phyloP scores from a whole-genome alignment of 208 protist species.

The Tetramitus jugosus region DNA sequence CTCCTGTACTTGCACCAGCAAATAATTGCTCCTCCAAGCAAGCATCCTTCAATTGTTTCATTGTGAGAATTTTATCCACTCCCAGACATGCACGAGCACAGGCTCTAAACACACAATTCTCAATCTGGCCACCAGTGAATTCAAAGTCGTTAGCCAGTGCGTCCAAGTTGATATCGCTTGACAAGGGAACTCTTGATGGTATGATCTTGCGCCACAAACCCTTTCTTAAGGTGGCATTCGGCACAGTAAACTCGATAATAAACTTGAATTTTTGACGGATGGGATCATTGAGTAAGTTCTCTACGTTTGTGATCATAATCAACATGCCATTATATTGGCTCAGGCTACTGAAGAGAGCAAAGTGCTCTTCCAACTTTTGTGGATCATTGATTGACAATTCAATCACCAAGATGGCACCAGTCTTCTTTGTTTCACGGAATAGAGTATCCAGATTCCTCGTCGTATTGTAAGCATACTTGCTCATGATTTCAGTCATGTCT shows the following conservation, averaged over 20 bases:
- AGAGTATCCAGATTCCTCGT: slow-evolving; percentile 1
- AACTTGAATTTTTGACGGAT: neutral
- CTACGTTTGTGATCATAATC: neutral
- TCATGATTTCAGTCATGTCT: slow-evolving; percentile 47
- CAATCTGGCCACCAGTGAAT: slow-evolving; percentile 1
- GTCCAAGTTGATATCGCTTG: too few relatives aligned
- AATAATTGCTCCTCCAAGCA: too few relatives aligned
- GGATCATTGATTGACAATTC: neutral
- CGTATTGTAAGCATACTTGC: slow-evolving; percentile 5
- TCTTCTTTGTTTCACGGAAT: neutral
- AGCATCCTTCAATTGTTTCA: too few relatives aligned
- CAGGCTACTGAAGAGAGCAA: too few relatives aligned
- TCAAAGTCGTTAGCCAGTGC: neutral
- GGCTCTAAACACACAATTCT: neutral
- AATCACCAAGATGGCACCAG: neutral
- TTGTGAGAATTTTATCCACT: too few relatives aligned
- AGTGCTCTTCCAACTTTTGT: neutral
- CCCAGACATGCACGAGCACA: too few relatives aligned
- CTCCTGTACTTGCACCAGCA: too few relatives aligned
- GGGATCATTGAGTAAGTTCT: neutral
- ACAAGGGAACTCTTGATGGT: neutral
- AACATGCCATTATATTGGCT: too few relatives aligned
- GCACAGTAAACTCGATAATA: neutral
- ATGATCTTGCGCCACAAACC: neutral
- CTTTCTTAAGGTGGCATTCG: neutral